Evolutionary conservation across 345 rosid species (phyloP), one percentile per base, ranked within the genome.

Genomic region (Dovyalis caffra): DNA sequence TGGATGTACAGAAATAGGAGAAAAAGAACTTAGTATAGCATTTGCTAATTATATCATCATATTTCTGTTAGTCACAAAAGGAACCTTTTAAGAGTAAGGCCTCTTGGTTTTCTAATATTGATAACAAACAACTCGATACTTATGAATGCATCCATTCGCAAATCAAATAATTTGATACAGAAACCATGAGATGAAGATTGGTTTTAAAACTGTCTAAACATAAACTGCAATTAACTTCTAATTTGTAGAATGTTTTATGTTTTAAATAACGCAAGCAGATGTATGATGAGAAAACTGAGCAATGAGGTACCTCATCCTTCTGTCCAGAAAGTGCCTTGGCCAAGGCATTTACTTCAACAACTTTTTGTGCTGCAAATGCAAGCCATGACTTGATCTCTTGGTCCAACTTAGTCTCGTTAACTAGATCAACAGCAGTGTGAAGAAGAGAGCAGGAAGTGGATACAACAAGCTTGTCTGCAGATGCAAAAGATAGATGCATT

Each of bases 401-500:
- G 66, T 95, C 99, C 3, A 95, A 83, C 85, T 95, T 92, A 40
- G 89, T 81, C 86, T 94, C 97, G 69, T 94, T 94, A 51, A 86
- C 79, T 51, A 94, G 92, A 69, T 94, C 98, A 71, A 94, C 98
- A 2, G 95, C 97, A 8, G 98, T 94, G 87, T 95, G 99, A 72
- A 90, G 91, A 81, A 95, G 98, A 78, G 99, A 95, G 89, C 94
- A 91, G 71, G 99, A 93, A 78, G 98, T 95, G 60, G 98, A 95
- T 70, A 90, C 99, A 71, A 95, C 98, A 68, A 95, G 89, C 71
- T 91, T 90, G 86, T 91, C 98, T 93, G 90, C 77, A 77, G 8
- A 77, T 28, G n/a, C 66, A 77, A 26, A 49, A 49, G 37, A 61
- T 65, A 65, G 37, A 53, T 53, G 35, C 5, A 23, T 29, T 38